A percentile compares a stretch with the other conserved stretches of the same genome.
These are phyloP conservation scores for Hypoxylon sp. DNA, from an alignment of 2,329 filamentous ascomycete species.

Conservation along the genomic window DNA sequence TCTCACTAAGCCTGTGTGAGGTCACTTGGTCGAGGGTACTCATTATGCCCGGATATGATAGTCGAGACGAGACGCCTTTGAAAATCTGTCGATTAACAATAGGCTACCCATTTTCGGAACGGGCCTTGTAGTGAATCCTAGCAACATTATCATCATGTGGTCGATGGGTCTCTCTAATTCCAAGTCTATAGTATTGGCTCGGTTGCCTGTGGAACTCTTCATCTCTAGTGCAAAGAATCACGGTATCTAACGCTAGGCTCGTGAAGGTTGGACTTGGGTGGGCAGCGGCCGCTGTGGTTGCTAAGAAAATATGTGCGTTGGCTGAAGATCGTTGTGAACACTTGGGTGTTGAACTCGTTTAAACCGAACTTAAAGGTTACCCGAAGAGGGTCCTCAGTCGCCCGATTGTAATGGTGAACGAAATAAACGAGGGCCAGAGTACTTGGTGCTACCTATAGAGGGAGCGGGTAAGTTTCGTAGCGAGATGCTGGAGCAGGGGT, in stretches of 20 bases:
- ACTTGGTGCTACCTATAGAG: constrained; percentile 31
- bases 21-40: constrained; percentile 33
- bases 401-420: constrained; percentile 18
- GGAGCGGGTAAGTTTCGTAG: constrained; percentile 23
- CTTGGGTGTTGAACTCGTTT: constrained; percentile 15
- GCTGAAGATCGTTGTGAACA: constrained; percentile 12
- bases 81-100: constrained; percentile 11
- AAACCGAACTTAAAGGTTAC: constrained; percentile 21
- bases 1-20: constrained; percentile 30
- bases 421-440: constrained; percentile 22
- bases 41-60: constrained; percentile 30
- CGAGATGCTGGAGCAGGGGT: constrained; percentile 21
- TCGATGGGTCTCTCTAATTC: constrained; percentile 4
- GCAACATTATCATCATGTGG: constrained; percentile 17
- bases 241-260: constrained; percentile 2
- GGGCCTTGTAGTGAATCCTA: constrained; percentile 21
- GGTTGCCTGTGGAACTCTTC: constrained; percentile 9
- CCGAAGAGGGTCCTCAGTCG: constrained; percentile 25
- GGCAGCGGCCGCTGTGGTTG: constrained; percentile 4
- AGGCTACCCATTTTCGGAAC: constrained; percentile 16
- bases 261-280: constrained; percentile 2
- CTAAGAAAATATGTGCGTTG: constrained; percentile 10
- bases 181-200: constrained; percentile 15
- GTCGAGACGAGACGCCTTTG: constrained; percentile 4
- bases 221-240: not conserved